Percentiles rank a stretch among this genome's conserved stretches.
Conservation (phyloP, 2,329 filamentous ascomycete species). For the Thielaviopsis punctulata region DNA sequence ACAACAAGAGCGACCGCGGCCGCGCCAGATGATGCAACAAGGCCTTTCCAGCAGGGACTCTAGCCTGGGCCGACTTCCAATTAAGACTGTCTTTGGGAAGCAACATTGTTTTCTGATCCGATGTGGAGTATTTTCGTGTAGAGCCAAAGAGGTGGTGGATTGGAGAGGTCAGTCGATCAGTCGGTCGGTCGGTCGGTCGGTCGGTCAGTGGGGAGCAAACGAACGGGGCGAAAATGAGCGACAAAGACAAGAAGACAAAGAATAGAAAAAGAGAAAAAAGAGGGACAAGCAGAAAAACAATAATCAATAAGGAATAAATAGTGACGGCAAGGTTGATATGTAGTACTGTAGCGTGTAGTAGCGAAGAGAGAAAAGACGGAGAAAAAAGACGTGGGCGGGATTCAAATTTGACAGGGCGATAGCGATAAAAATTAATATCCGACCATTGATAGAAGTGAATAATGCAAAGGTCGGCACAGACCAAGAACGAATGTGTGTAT, state of each 20-base stretch:
- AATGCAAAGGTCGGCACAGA: too few species aligned
- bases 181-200: not conserved
- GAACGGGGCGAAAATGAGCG: not conserved
- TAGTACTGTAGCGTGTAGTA: too few species aligned
- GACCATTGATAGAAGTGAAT: not conserved
- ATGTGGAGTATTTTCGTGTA: not conserved
- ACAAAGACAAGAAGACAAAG: not conserved
- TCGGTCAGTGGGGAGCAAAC: not conserved
- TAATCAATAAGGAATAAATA: not conserved
- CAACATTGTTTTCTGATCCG: conserved; percentile 47
- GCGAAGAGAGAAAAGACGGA: too few species aligned
- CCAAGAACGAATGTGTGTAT: too few species aligned
- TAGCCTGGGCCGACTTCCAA: conserved; percentile 78
- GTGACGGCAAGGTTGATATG: not conserved
- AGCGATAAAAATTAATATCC: not conserved
- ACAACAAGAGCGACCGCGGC: conserved; percentile 59
- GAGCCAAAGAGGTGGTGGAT: not conserved
- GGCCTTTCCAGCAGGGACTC: conserved; percentile 60
- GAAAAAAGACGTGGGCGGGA: not conserved
- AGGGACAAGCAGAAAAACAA: not conserved
- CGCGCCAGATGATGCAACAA: conserved; percentile 53
- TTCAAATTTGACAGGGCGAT: not conserved
- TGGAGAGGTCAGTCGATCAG: not conserved
- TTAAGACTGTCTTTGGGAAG: conserved; percentile 76
- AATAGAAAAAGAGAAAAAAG: not conserved